Evolutionary conservation across 2,329 filamentous ascomycete genomes (phyloP).

Genomic region (Fusarium sp.): DNA sequence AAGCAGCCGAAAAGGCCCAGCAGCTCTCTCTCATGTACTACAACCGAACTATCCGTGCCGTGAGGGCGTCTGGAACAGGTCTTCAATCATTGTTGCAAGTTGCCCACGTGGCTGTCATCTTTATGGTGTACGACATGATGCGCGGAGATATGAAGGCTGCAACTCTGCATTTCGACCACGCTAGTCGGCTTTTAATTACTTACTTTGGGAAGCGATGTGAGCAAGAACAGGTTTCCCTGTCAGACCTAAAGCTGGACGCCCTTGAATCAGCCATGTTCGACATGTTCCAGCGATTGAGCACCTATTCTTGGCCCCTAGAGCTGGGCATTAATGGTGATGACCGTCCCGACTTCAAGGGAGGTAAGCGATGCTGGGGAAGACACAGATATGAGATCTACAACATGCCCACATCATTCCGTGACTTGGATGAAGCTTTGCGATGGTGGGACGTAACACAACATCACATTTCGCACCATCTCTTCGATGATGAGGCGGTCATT

Average conservation of each 20-base stretch:
- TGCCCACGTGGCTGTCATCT: slow-evolving; percentile 37
- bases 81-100: not conserved
- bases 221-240: slow-evolving; percentile 23
- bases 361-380: not conserved
- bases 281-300: slow-evolving; percentile 38
- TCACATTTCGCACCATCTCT: slow-evolving; percentile 15
- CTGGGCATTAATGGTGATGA: slow-evolving; percentile 16
- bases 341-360: not conserved
- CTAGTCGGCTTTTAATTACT: slow-evolving; percentile 28
- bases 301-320: slow-evolving; percentile 36
- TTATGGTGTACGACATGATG: slow-evolving; percentile 39
- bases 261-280: slow-evolving; percentile 34
- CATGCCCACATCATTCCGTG: slow-evolving; percentile 30
- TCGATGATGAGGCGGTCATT: not conserved
- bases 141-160: slow-evolving; percentile 34
- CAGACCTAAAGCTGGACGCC: slow-evolving; percentile 20
- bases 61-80: slow-evolving; percentile 1
- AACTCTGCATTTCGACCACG: slow-evolving; percentile 33
- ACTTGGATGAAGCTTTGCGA: slow-evolving; percentile 24
- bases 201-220: slow-evolving; percentile 32
- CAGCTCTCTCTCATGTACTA: slow-evolving; percentile 31
- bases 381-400: slow-evolving; percentile 27
- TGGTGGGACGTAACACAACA: slow-evolving; percentile 40
- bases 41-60: slow-evolving; percentile 31
- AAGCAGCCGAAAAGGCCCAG: slow-evolving; percentile 21